phyloP scores from a whole-genome alignment of 2,329 filamentous ascomycete species.

The Botryotinia narcissicola region DNA sequence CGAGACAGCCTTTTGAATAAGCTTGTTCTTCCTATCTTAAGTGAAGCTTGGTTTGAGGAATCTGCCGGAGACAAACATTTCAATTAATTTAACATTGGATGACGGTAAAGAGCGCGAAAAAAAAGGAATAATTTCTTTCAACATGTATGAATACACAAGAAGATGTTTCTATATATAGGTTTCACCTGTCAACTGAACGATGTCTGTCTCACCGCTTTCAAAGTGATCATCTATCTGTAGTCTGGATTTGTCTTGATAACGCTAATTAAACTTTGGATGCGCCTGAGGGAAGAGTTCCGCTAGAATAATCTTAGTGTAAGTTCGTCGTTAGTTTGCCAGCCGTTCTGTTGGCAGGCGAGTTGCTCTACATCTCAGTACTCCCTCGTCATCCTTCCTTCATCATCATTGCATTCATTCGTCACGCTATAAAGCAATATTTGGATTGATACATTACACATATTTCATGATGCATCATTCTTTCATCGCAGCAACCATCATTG shows the following conservation, averaged over 20 bases:
- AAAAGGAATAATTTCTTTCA: not conserved
- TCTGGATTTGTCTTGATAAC: too few relatives aligned
- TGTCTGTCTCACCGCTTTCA: too few relatives aligned
- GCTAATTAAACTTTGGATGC: too few relatives aligned
- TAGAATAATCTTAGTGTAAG: not conserved
- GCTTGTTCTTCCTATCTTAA: not conserved
- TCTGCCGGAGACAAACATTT: not conserved
- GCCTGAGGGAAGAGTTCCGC: not conserved
- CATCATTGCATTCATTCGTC: not conserved
- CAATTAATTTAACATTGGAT: too few relatives aligned
- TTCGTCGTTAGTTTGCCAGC: not conserved
- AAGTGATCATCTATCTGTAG: too few relatives aligned
- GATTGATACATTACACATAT: not conserved
- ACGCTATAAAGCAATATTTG: not conserved
- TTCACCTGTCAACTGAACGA: too few relatives aligned
- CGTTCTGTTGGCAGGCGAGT: not conserved
- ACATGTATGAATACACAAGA: not conserved
- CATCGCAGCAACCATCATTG: conserved; percentile 3
- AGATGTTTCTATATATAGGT: not conserved
- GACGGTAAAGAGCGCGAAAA: not conserved
- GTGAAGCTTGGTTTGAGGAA: not conserved
- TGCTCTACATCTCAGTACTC: not conserved
- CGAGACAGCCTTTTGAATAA: not conserved
- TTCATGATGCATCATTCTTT: not conserved
- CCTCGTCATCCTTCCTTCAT: not conserved